These are phyloP conservation scores for Sclerotinia spermophila DNA, from an alignment of 2,329 filamentous ascomycete species.

Conservation along the genomic window DNA sequence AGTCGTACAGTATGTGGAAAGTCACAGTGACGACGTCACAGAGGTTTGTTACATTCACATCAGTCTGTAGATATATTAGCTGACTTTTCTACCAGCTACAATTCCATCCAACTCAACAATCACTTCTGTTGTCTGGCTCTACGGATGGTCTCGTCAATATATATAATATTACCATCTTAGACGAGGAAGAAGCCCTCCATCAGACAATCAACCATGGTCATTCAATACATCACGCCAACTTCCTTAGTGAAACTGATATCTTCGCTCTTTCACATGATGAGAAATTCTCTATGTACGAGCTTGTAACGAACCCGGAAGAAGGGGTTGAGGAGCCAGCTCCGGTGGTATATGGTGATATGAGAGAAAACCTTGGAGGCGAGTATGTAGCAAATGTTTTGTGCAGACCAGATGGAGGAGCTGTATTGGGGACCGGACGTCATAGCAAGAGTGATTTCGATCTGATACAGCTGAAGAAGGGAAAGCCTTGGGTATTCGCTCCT, in stretches of 20 bases:
- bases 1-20: constrained; percentile 56
- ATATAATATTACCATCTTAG: constrained; percentile 64
- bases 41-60: constrained; percentile 41
- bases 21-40: constrained; percentile 66
- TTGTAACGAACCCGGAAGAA: constrained; percentile 60
- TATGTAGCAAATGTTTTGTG: constrained; percentile 67
- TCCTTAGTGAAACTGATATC: constrained; percentile 61
- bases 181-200: constrained; percentile 74
- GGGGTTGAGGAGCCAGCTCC: constrained; percentile 48
- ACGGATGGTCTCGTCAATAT: constrained; percentile 78
- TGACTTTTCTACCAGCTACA: constrained; percentile 45
- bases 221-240: constrained; percentile 71
- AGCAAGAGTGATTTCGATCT: constrained; percentile 58
- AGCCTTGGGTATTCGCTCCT: constrained; percentile 52
- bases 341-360: constrained; percentile 65
- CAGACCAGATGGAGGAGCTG: constrained; percentile 57
- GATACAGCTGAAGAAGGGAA: constrained; percentile 53
- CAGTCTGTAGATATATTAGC: constrained; percentile 25
- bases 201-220: constrained; percentile 76
- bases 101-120: constrained; percentile 58
- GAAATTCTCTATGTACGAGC: constrained; percentile 68
- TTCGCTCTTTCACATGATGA: constrained; percentile 77
- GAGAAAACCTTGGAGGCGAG: constrained; percentile 62
- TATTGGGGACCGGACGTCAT: constrained; percentile 63
- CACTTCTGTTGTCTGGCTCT: constrained; percentile 68